A percentile compares a stretch with the other conserved stretches of the same genome.
Conservation (phyloP, 2,329 filamentous ascomycete genomes). For the Venturiaceae sp. region DNA sequence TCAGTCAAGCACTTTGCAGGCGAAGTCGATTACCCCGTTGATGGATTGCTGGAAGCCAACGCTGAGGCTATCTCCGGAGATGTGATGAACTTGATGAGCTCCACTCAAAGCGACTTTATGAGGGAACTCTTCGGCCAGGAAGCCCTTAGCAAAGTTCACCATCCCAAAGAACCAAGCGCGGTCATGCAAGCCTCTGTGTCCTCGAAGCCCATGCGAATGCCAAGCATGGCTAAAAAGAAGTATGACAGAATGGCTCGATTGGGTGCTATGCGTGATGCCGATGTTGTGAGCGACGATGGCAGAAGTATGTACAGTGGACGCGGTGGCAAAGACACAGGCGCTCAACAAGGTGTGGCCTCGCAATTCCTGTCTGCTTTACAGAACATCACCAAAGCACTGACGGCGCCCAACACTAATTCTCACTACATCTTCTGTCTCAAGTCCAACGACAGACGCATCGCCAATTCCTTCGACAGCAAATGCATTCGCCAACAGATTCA, state of each 20-base stretch:
- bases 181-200: constrained; percentile 95
- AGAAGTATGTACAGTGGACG: constrained; percentile 23
- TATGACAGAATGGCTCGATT: constrained; percentile 41
- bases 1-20: constrained; percentile 93
- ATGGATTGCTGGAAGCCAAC: constrained; percentile 86
- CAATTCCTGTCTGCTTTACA: constrained; percentile 87
- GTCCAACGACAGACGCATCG: constrained; percentile 91
- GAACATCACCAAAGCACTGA: constrained; percentile 81
- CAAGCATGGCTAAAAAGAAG: constrained; percentile 83
- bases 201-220: constrained; percentile 86
- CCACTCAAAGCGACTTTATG: constrained; percentile 82
- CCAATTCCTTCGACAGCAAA: constrained; percentile 98
- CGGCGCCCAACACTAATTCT: constrained; percentile 72
- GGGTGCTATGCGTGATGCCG: constrained; percentile 13
- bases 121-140: constrained; percentile 92
- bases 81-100: constrained; percentile 85
- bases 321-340: constrained; percentile 25
- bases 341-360: constrained; percentile 78
- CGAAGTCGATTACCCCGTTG: constrained; percentile 87
- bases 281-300: constrained; percentile 21
- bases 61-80: constrained; percentile 93
- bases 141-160: constrained; percentile 82
- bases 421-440: constrained; percentile 98
- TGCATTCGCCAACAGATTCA: constrained; percentile 92
- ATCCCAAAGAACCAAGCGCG: constrained; percentile 79